phyloP scores from a whole-genome alignment of 2,329 filamentous ascomycete species.

The Epichloe sylvatica region DNA sequence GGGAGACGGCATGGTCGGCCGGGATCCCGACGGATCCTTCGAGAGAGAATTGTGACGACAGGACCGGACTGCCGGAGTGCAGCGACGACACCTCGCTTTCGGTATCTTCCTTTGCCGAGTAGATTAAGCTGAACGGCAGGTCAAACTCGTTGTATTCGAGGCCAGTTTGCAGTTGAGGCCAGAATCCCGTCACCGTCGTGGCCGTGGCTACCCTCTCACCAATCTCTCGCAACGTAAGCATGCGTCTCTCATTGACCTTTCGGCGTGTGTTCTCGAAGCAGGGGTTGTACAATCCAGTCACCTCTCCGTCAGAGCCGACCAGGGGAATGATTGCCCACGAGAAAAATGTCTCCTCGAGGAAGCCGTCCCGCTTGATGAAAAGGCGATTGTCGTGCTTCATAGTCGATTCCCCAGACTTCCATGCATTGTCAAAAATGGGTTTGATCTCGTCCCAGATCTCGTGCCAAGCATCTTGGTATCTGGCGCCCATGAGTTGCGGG shows the following conservation, averaged over 20 bases:
- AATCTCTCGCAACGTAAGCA: conserved; percentile 65
- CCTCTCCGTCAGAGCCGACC: conserved; percentile 57
- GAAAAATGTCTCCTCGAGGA: conserved; percentile 68
- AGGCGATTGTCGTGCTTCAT: conserved; percentile 75
- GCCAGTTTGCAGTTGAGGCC: conserved; percentile 54
- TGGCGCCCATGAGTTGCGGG: conserved; percentile 58
- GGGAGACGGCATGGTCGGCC: conserved; percentile 45
- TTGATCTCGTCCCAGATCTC: conserved; percentile 64
- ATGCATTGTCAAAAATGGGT: conserved; percentile 53
- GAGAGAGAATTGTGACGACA: conserved; percentile 50
- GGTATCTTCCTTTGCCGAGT: conserved; percentile 56
- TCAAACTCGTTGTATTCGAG: conserved; percentile 63
- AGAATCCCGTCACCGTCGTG: conserved; percentile 60
- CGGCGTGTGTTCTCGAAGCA: conserved; percentile 69
- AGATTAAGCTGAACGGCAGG: conserved; percentile 62
- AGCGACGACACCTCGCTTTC: conserved; percentile 62
- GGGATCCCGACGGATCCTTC: conserved; percentile 61
- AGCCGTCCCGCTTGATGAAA: conserved; percentile 56
- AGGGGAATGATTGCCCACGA: conserved; percentile 72
- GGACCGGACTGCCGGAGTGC: conserved; percentile 50
- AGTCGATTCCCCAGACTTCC: conserved; percentile 57
- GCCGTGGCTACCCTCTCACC: conserved; percentile 61
- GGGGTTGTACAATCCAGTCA: conserved; percentile 66
- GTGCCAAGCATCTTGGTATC: conserved; percentile 53
- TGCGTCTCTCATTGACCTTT: conserved; percentile 64